A percentile compares a stretch with the other conserved stretches of the same genome.
These are phyloP conservation scores for Annulohypoxylon nitens DNA, from an alignment of 495 filamentous ascomycete genomes.

Conservation along the genomic window DNA sequence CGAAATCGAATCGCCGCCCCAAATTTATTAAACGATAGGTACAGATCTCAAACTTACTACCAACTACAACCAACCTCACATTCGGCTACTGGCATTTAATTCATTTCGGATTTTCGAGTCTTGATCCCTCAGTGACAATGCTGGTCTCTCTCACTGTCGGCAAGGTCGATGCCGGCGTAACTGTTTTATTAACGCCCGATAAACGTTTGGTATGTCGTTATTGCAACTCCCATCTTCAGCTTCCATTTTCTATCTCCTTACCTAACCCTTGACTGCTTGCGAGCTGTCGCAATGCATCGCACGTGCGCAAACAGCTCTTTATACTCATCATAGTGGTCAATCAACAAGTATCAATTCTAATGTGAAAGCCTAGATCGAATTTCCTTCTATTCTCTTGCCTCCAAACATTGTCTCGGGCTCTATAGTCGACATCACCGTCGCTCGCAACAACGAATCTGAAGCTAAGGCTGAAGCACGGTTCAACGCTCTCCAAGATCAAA, in stretches of 20 bases:
- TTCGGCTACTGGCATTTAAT: conserved; percentile 10
- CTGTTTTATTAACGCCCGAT: conserved; percentile 95
- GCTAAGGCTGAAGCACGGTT: conserved; percentile 77
- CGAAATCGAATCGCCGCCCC: conserved; percentile 35
- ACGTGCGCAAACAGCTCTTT: conserved; percentile 21
- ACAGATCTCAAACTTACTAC: conserved; percentile 13
- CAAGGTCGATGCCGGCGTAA: conserved; percentile 98
- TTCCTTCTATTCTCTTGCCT: conserved; percentile 96
- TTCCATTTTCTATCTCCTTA: not conserved
- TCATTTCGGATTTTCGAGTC: conserved; percentile 4
- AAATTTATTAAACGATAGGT: conserved; percentile 27
- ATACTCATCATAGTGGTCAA: conserved; percentile 3
- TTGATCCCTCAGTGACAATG: conserved; percentile 67
- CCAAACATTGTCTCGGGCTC: conserved; percentile 93
- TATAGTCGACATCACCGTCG: conserved; percentile 97
- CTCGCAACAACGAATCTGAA: conserved; percentile 87
- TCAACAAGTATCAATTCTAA: conserved; percentile 24
- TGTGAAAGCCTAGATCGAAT: conserved; percentile 84
- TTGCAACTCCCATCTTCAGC: not conserved
- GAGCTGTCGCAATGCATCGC: conserved; percentile 37
- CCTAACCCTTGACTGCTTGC: not conserved
- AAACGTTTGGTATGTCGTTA: conserved; percentile 85
- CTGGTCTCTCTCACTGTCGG: conserved; percentile 97
- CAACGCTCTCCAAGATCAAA: conserved; percentile 84
- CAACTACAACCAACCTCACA: conserved; percentile 27